phyloP scores from a whole-genome alignment of 805 yeast genomes.

The Starmerella vaccinii region DNA sequence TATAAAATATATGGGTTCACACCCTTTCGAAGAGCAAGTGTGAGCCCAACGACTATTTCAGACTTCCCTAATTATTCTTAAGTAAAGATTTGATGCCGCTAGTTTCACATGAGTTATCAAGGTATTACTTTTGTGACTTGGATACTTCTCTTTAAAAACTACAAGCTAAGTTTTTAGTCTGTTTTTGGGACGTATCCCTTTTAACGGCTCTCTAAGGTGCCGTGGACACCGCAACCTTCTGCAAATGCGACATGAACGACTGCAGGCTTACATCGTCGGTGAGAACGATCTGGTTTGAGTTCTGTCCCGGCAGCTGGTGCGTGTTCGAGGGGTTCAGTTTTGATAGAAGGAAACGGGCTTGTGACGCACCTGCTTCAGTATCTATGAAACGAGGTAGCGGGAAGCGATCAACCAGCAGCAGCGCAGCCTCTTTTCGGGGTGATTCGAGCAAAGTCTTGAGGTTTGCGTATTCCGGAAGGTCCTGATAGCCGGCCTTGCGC shows the following conservation, averaged over 20 bases:
- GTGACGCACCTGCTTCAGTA: constrained; percentile 97
- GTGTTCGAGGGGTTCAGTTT: constrained; percentile 91
- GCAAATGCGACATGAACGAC: constrained; percentile 89
- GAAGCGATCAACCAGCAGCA: constrained; percentile 81
- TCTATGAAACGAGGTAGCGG: constrained; percentile 96
- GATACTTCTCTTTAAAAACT: background rate
- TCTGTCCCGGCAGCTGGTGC: constrained; percentile 41
- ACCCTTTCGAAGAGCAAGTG: too few relatives aligned
- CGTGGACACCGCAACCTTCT: constrained; percentile 65
- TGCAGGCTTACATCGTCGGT: constrained; percentile 95
- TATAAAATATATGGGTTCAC: too few relatives aligned
- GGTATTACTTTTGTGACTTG: background rate
- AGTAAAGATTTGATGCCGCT: too few relatives aligned
- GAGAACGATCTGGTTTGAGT: constrained; percentile 59
- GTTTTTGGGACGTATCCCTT: background rate
- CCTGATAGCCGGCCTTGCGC: constrained; percentile 93
- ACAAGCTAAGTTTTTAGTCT: background rate
- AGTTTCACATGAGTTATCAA: too few relatives aligned
- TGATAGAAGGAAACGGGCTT: constrained; percentile 90
- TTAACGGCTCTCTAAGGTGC: constrained; percentile 4
- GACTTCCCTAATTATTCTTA: too few relatives aligned
- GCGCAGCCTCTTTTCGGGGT: constrained; percentile 88
- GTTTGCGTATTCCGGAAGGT: constrained; percentile 78
- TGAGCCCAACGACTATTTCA: too few relatives aligned
- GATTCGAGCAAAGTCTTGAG: constrained; percentile 78